Base-by-base conservation (phyloP, 768 basidiomycete species). In the Gautieria morchelliformis region DNA sequence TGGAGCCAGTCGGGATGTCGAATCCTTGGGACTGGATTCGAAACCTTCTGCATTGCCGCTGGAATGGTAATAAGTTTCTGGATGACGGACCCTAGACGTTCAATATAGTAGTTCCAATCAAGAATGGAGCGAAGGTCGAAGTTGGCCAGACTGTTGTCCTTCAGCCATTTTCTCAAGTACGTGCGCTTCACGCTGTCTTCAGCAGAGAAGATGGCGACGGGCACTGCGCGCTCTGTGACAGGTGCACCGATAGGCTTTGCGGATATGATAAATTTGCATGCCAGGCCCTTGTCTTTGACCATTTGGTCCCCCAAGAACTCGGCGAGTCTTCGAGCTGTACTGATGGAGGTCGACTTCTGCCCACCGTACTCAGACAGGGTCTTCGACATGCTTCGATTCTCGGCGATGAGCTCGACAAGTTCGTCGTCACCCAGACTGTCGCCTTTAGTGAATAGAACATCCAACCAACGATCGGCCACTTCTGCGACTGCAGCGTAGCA, bases 51-150 rank as follows among this genome's bases (percentile, higher is more conserved):
- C 81, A 98, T 88, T 0, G 96, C 96, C 7, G 96, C 96, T 8
- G 96, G 96, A 63, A 99, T 99, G 1, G 96, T 99, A 71, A 99
- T 98, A 56, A 99, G 75, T 65, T 99, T 99, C 71, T 99, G 96
- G 58, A 99, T 93, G 63, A 98, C 96, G 2, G 93, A 96, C 6
- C 96, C 96, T 22, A 99, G 71, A 17, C 96, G 87, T 65, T 98
- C 96, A 64, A 97, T 94, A 73, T 98, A 99, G 70, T 99, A 99
- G 33, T 84, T 81, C 96, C 96, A 99, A 68, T 99, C 96, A 59
- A 99, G 78, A 62, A 99, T 96, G 17, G 88, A 84, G 17, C 96
- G 85, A 42, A 99, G 74, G 53, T 98, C 94, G 63, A 99, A 97
- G 62, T 82, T 86, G 37, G 80, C 72, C 37, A 98, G 75, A 62